A percentile compares a stretch with the other conserved stretches of the same genome.
phyloP scores from a whole-genome alignment of 2,329 filamentous ascomycete species.

The Fusarium veterinarium region DNA sequence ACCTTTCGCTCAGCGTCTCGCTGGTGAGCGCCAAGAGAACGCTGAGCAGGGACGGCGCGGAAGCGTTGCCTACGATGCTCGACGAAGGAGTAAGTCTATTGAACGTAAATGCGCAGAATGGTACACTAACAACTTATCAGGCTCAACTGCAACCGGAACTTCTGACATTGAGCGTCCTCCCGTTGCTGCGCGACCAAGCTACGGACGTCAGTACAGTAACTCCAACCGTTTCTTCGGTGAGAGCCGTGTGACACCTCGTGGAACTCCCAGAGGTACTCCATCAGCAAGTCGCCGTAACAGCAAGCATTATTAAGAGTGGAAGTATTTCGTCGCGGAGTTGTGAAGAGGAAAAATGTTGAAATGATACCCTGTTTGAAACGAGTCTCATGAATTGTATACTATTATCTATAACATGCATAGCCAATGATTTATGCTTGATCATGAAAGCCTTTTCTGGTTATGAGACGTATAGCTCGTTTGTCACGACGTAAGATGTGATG shows the following conservation, averaged over 20 bases:
- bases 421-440: neutral
- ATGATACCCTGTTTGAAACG: slow-evolving; percentile 15
- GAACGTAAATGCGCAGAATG: rapidly evolving
- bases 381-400: neutral
- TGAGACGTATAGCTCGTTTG: no score
- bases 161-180: slow-evolving; percentile 24
- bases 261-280: slow-evolving; percentile 53
- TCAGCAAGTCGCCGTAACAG: slow-evolving; percentile 48
- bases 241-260: slow-evolving; percentile 53
- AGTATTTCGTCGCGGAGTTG: neutral
- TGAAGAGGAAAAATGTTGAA: neutral
- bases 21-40: slow-evolving; percentile 53
- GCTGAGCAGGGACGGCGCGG: slow-evolving; percentile 45
- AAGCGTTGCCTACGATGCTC: slow-evolving; percentile 42
- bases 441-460: no score
- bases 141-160: slow-evolving; percentile 35
- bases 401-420: neutral
- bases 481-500: no score
- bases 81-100: slow-evolving; percentile 44
- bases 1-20: slow-evolving; percentile 73
- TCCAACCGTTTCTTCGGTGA: slow-evolving; percentile 57
- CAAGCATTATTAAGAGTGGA: neutral
- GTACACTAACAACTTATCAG: slow-evolving; percentile 31
- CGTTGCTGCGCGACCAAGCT: slow-evolving; percentile 24
- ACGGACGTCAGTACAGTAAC: slow-evolving; percentile 51